Percentiles rank a stretch among this genome's conserved stretches.
phyloP scores from a whole-genome alignment of 2,329 filamentous ascomycete species.

The Chalaropsis ovoidea region DNA sequence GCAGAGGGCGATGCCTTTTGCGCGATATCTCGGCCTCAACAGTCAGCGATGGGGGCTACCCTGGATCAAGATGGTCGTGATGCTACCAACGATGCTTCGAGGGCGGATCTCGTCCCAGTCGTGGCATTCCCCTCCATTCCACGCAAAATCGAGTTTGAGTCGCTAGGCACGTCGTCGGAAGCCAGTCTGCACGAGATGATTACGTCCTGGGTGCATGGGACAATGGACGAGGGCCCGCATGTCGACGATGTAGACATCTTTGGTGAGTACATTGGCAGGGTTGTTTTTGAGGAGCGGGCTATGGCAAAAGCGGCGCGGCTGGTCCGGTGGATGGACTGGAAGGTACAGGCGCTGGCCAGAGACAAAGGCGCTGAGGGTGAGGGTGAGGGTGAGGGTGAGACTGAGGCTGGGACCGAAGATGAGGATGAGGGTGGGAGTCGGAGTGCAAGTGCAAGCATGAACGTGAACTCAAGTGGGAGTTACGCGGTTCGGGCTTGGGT shows the following conservation, averaged over 20 bases:
- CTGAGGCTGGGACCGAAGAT: conserved; percentile 28
- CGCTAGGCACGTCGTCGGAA: conserved; percentile 35
- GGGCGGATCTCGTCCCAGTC: background rate
- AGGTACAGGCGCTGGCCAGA: conserved; percentile 33
- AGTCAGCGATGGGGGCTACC: background rate
- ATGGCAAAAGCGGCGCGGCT: conserved; percentile 62
- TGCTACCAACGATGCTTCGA: background rate
- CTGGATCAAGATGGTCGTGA: background rate
- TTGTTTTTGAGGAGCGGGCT: conserved; percentile 67
- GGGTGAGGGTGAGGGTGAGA: background rate
- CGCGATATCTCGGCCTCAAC: background rate
- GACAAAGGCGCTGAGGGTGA: background rate
- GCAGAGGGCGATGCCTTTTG: background rate
- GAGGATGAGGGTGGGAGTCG: conserved; percentile 25
- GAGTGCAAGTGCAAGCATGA: conserved; percentile 32
- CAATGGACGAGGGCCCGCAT: conserved; percentile 61
- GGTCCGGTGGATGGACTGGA: conserved; percentile 55
- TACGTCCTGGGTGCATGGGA: conserved; percentile 64
- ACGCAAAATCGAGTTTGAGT: conserved; percentile 39
- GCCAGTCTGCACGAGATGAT: conserved; percentile 64
- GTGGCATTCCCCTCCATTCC: conserved; percentile 41
- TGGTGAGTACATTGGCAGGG: conserved; percentile 58
- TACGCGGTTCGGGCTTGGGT: conserved; percentile 36
- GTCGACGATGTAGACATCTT: conserved; percentile 66
- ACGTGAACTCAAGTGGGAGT: conserved; percentile 26